A percentile compares a stretch with the other conserved stretches of the same genome.
phyloP scores from a whole-genome alignment of 495 filamentous ascomycete genomes.

The Staphylotrichum tortipilum region DNA sequence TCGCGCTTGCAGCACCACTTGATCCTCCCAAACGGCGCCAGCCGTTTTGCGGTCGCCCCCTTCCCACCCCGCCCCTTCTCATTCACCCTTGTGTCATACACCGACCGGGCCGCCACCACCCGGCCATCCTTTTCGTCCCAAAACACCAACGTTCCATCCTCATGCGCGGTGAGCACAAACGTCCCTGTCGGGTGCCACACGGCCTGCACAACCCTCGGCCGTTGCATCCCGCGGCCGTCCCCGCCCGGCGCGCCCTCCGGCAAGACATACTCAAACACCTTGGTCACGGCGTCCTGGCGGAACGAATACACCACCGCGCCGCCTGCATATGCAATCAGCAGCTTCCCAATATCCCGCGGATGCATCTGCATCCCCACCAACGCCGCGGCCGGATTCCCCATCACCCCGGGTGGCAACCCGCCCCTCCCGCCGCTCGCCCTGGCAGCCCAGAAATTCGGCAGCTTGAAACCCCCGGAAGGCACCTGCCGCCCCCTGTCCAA shows the following conservation, averaged over 20 bases:
- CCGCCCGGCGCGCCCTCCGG: conserved; percentile 83
- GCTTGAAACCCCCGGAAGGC: conserved; percentile 57
- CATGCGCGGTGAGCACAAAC: conserved; percentile 78
- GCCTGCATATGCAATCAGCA: conserved; percentile 78
- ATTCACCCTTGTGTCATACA: conserved; percentile 64
- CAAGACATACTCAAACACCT: conserved; percentile 75
- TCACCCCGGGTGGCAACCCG: conserved; percentile 5
- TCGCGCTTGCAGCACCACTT: conserved; percentile 89
- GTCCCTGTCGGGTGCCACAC: conserved; percentile 94
- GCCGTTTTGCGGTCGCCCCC: conserved; percentile 30
- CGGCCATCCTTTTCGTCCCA: conserved; percentile 94
- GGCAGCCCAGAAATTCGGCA: conserved; percentile 87
- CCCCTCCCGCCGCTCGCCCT: conserved; percentile 33
- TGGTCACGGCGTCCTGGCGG: conserved; percentile 70
- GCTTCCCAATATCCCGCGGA: conserved; percentile 83
- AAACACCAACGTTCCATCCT: conserved; percentile 81
- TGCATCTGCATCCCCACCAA: conserved; percentile 72
- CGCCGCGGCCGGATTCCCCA: conserved; percentile 11
- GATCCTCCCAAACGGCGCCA: conserved; percentile 60
- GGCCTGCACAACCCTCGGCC: conserved; percentile 65
- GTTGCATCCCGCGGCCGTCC: conserved; percentile 37
- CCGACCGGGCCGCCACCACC: conserved; percentile 70
- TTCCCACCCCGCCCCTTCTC: conserved; percentile 27
- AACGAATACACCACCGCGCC: conserved; percentile 87
- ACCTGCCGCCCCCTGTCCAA: conserved; percentile 69